phyloP scores from a whole-genome alignment of 2,329 filamentous ascomycete genomes.

The Rutstroemia sp. region DNA sequence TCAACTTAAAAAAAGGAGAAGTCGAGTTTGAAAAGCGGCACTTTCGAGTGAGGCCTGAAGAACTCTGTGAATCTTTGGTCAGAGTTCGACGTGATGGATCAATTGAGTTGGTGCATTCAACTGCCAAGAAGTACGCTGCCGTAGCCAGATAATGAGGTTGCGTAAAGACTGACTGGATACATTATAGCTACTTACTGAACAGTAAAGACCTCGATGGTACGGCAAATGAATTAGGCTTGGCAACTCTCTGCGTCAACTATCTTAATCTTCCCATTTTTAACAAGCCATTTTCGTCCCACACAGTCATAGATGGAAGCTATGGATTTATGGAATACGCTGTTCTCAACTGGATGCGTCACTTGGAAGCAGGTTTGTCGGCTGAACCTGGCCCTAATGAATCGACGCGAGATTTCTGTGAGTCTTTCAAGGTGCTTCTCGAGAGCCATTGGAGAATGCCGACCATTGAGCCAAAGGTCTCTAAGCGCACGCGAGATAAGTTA shows the following conservation, averaged over 20 bases:
- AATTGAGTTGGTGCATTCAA: constrained; percentile 32
- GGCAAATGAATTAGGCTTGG: constrained; percentile 20
- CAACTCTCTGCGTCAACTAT: constrained; percentile 24
- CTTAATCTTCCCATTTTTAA: constrained; percentile 22
- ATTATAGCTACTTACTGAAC: constrained; percentile 11
- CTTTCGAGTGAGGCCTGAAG: constrained; percentile 23
- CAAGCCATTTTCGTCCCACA: neutral
- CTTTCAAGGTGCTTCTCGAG: constrained; percentile 1
- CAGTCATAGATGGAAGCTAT: constrained; percentile 17
- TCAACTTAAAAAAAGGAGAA: constrained; percentile 23
- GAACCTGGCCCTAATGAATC: neutral
- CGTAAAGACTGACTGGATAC: neutral
- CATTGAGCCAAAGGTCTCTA: neutral
- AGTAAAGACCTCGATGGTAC: constrained; percentile 11
- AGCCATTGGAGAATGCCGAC: constrained; percentile 1
- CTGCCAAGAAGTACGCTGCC: constrained; percentile 24
- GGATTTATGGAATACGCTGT: constrained; percentile 27
- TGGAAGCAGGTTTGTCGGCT: constrained; percentile 5
- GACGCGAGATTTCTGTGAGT: constrained; percentile 6
- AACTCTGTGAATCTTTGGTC: constrained; percentile 33
- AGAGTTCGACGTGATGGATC: constrained; percentile 23
- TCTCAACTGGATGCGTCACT: constrained; percentile 25
- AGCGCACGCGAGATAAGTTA: neutral
- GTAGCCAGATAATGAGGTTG: constrained; percentile 3
- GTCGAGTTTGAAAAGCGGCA: constrained; percentile 27